Percentiles rank a stretch among this genome's conserved stretches.
Conservation (phyloP, 495 filamentous ascomycete genomes). For the Lophiotrema nucula region DNA sequence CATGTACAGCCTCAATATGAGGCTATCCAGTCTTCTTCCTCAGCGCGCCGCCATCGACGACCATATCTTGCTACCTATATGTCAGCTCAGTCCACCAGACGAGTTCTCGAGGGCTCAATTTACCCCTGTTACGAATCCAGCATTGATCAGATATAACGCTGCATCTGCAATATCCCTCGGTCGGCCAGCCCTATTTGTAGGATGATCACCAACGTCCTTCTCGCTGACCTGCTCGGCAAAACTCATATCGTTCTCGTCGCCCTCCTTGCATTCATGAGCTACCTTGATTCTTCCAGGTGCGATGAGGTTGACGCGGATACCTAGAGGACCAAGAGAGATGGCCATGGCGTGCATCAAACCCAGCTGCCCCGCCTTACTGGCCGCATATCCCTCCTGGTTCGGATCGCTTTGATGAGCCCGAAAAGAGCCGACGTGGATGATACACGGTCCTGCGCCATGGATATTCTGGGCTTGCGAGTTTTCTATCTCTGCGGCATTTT, state of each 20-base stretch:
- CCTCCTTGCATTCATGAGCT: constrained; percentile 39
- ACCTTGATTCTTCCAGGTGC: constrained; percentile 40
- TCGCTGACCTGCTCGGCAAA: constrained; percentile 24
- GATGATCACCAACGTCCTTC: constrained; percentile 32
- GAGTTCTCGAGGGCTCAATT: neutral
- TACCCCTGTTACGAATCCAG: constrained; percentile 34
- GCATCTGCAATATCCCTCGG: constrained; percentile 34
- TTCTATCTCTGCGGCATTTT: neutral
- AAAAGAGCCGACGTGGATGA: constrained; percentile 39
- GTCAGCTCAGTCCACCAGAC: neutral
- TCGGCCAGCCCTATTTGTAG: constrained; percentile 30
- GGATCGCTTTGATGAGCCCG: constrained; percentile 34
- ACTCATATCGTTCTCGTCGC: constrained; percentile 33
- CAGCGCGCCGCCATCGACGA: constrained; percentile 33
- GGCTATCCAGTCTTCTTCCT: constrained; percentile 32
- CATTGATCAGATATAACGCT: constrained; percentile 31
- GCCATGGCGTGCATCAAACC: constrained; percentile 53
- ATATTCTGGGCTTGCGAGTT: neutral
- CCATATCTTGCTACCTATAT: constrained; percentile 23
- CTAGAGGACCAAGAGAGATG: constrained; percentile 30
- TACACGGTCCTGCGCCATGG: constrained; percentile 29
- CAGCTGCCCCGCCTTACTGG: constrained; percentile 50
- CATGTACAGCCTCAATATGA: too few species aligned
- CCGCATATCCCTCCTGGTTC: constrained; percentile 49
- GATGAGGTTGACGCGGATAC: constrained; percentile 39